Percentiles rank a stretch among this genome's conserved stretches.
These are phyloP conservation scores for Ophiostoma montium DNA, from an alignment of 2,329 filamentous ascomycete species.

Conservation along the genomic window DNA sequence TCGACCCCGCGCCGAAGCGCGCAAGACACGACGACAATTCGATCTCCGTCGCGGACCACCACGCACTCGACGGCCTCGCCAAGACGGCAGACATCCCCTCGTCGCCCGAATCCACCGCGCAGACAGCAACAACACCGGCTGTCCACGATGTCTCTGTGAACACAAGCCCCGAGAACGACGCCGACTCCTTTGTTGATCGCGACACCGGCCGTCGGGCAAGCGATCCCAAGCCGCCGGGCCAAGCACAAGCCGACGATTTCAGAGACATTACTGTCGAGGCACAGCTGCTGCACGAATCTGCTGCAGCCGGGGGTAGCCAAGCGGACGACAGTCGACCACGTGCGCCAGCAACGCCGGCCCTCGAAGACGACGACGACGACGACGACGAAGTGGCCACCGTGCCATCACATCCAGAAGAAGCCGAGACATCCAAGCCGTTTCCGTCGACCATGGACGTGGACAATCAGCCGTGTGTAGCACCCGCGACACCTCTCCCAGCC, in stretches of 20 bases:
- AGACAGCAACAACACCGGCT: slow-evolving; percentile 59
- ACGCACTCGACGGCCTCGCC: not conserved
- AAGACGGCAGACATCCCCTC: slow-evolving; percentile 30
- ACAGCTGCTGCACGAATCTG: slow-evolving; percentile 30
- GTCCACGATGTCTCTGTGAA: slow-evolving; percentile 55
- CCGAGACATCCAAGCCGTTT: not conserved
- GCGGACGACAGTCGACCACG: not conserved
- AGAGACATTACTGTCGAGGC: slow-evolving; percentile 24
- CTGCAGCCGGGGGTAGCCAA: slow-evolving; percentile 15
- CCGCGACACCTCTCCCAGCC: not conserved
- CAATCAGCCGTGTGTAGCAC: not conserved
- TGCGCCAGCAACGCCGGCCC: not conserved
- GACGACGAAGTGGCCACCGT: not conserved
- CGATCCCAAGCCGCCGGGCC: slow-evolving; percentile 1
- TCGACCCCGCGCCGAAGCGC: not conserved
- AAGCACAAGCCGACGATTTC: not conserved
- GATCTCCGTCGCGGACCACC: not conserved
- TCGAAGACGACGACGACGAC: not conserved
- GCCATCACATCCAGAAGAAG: not conserved
- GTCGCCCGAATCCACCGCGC: slow-evolving; percentile 52
- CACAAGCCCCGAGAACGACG: slow-evolving; percentile 60
- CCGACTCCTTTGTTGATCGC: slow-evolving; percentile 39
- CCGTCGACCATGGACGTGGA: slow-evolving; percentile 1
- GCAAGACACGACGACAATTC: not conserved
- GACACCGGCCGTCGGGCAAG: slow-evolving; percentile 19